Evolutionary conservation across 192 early-diverging fungal species (phyloP), one percentile per base, ranked within the genome.

Genomic region (Coemansia brasiliensis): DNA sequence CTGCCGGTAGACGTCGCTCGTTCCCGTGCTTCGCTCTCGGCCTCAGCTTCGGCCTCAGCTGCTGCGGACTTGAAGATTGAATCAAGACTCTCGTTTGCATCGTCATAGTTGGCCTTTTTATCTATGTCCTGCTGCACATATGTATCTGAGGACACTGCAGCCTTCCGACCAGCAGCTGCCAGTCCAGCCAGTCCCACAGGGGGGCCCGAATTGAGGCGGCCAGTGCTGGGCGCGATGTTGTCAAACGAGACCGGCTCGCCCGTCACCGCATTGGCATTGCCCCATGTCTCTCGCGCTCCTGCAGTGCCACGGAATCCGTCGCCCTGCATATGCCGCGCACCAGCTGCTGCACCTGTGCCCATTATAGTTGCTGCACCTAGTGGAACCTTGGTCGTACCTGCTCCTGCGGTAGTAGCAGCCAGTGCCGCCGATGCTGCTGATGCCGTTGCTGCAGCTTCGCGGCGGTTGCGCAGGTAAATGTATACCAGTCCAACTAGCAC

Each of bases 401-500:
- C n/a, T 10, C 62, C 66, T 9, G 61, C 61, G 6, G 80, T 50
- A 15, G 78, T 56, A 3, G 69, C 71, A 1, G 81, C 67, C 18
- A 74, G 52, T 6, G 81, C 75, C 8, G 81, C 81, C 7, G 79
- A 71, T 5, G 81, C 76, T 0, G 81, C 81, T 39, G 74, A 66
- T 9, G 73, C 72, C 0, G 72, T 73, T 3, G 81, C 75, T 5
- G 72, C 68, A 3, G 72, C 73, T 24, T 74, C 72, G 29, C 75
- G 81, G 18, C 73, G 72, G 53, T 82, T 82, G 60, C 81, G 81
- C 61, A 74, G 48, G 66, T 82, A 82, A 15, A 82, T 67, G 53
- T 84, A 84, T 8, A 79, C 40, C 46, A 89, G 75, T 2, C 84
- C 86, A 29, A 81, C 40, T 12, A 82, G 57, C 15, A 89, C 86